Conservation (phyloP, 192 early-diverging fungal genomes). For the Pilobolus umbonatus region DNA sequence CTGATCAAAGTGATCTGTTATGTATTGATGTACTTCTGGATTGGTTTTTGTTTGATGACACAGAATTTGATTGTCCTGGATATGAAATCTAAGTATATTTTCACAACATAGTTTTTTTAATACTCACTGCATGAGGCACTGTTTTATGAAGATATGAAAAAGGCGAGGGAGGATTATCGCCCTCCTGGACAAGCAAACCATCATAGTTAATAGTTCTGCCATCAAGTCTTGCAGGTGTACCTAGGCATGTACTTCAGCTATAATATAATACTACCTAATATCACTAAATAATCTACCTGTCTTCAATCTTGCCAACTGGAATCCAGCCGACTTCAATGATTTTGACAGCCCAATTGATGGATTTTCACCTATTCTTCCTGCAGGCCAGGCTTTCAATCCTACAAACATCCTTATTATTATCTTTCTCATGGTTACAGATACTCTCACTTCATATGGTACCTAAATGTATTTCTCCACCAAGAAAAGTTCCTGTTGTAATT, state of each 20-base stretch:
- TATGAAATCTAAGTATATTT: neutral
- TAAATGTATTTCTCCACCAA: constrained; percentile 80
- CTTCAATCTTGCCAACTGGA: constrained; percentile 73
- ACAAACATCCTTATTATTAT: neutral
- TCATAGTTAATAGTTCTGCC: constrained; percentile 73
- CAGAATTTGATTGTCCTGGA: constrained; percentile 53
- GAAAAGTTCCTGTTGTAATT: constrained; percentile 79
- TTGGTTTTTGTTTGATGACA: constrained; percentile 80
- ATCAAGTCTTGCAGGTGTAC: constrained; percentile 74
- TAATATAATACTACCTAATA: no score
- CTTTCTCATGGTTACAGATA: neutral
- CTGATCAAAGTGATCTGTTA: constrained; percentile 68
- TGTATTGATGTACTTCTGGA: constrained; percentile 57
- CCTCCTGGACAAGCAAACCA: constrained; percentile 56
- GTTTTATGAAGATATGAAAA: constrained; percentile 72
- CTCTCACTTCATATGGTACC: constrained; percentile 34
- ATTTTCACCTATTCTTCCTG: constrained; percentile 69
- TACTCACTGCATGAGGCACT: constrained; percentile 55
- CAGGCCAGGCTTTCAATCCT: constrained; percentile 58
- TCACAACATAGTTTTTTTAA: neutral
- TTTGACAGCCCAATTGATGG: constrained; percentile 73
- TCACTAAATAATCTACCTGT: no score
- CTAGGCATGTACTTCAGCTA: constrained; percentile 19
- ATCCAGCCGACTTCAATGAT: constrained; percentile 68
- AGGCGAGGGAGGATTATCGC: constrained; percentile 65